Base-by-base conservation (phyloP, 129 eudicot genomes). In the Logfia minima region DNA sequence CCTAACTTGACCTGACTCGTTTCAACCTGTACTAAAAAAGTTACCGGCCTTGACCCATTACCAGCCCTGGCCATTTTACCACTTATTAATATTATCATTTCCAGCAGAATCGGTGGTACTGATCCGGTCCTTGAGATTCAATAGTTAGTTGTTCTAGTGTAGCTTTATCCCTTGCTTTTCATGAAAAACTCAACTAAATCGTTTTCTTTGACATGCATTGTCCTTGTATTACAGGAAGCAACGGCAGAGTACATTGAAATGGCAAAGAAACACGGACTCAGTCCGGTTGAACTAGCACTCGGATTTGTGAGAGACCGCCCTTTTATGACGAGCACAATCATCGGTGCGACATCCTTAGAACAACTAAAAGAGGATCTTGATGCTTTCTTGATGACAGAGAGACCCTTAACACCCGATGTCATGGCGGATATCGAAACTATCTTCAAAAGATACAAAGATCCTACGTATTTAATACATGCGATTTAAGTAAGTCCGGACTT, bases 361-460 rank as follows among this genome's bases (percentile, higher is more conserved):
- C 98, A 94, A 75, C 51, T 94, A 39, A 94, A 83, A 81, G 98
- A 94, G 82, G 93, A 94, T 59, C 80, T 94, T n/a, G 92, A 94
- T 82, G 97, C 97, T 63, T 83, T 89, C 62, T 72, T 91, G 75
- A 89, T 87, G 3, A 86, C 88, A 0, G 83, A 84, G 56, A 71
- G 98, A 66, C 98, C 98, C 55, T 82, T 94, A 84, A 75, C 96
- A 34, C 75, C 90, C 0, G 88, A 94, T 74, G 91, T 94, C 66
- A 85, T 85, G 88, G 34, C 73, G 8, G 98, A 94, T 63, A 83
- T 94, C 22, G 96, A 94, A 74, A 64, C 26, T 8, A 76, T 89
- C 78, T 94, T 89, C 83, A 89, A 87, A 74, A 91, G 87, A 83
- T 85, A 84, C 85, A 91, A 85, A 74, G 98, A 94, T 82, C 98